Evolutionary conservation across 2,329 filamentous ascomycete species (phyloP).

Genomic region (Fusarium pseudoanthophilum): DNA sequence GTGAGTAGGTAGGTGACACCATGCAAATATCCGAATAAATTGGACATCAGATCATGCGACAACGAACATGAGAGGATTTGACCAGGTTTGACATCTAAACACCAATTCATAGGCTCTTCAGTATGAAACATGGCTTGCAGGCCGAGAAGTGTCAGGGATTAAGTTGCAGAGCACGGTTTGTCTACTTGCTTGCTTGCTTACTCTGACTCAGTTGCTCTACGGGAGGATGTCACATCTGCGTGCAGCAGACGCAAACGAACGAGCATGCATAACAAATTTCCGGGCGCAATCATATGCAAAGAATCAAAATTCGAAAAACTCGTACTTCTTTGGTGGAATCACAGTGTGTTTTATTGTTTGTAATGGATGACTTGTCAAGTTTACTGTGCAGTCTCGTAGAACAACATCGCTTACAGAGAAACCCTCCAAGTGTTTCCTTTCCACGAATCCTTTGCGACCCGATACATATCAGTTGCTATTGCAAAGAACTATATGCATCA

Average conservation of each 20-base stretch:
- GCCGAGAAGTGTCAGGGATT: not conserved
- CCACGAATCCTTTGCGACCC: not conserved
- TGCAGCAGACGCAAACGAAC: not conserved
- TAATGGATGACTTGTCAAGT: not conserved
- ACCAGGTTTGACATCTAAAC: not conserved
- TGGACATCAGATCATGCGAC: not conserved
- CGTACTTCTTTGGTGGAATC: not conserved
- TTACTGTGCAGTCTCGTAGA: not conserved
- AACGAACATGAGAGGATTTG: not conserved
- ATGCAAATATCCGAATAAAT: not conserved
- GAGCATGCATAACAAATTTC: not conserved
- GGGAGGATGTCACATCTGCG: not conserved
- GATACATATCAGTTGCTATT: not conserved
- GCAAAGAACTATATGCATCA: not conserved
- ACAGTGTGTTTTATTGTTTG: not conserved
- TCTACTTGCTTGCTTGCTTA: not conserved
- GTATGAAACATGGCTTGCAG: not conserved
- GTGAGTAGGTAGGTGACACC: not conserved
- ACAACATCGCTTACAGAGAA: not conserved
- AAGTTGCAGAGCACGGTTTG: not conserved
- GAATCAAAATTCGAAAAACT: not conserved
- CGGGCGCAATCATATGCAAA: not conserved
- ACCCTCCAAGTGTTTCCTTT: not conserved
- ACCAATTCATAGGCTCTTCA: not conserved
- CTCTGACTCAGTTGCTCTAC: not conserved